Conservation (phyloP, 2,329 filamentous ascomycete genomes). For the Aspergillus bombycis region DNA sequence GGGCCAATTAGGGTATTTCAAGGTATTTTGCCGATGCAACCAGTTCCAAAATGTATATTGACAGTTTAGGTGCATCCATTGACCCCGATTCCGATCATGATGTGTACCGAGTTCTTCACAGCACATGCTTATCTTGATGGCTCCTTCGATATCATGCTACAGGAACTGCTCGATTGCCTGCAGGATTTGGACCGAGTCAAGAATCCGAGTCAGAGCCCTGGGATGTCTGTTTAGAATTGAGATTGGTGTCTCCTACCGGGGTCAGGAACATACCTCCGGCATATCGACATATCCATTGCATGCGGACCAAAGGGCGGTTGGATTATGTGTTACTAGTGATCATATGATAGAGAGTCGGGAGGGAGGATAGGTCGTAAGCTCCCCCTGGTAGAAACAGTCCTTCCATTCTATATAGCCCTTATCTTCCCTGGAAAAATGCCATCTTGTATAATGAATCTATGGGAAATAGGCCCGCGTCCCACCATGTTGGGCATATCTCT, state of each 20-base stretch:
- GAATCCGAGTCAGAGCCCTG: constrained; percentile 18
- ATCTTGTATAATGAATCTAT: background rate
- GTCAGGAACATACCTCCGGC: no score
- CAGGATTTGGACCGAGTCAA: constrained; percentile 24
- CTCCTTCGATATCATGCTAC: constrained; percentile 22
- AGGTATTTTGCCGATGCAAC: constrained; percentile 9
- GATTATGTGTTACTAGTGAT: no score
- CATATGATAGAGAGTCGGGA: no score
- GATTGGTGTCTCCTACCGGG: no score
- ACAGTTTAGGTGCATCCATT: constrained; percentile 21
- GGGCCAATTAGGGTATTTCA: constrained; percentile 24
- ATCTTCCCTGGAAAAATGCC: background rate
- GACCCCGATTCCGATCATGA: constrained; percentile 24
- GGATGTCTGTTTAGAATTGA: background rate
- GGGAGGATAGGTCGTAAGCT: no score
- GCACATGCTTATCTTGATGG: constrained; percentile 22
- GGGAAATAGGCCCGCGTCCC: no score
- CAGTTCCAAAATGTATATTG: background rate
- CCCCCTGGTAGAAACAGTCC: no score
- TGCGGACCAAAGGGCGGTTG: no score
- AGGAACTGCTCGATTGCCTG: constrained; percentile 20
- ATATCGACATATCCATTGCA: no score
- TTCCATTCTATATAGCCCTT: no score
- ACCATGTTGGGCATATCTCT: background rate
- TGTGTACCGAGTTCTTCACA: constrained; percentile 25